These are phyloP conservation scores for Hypoxylon fuscum DNA, from an alignment of 495 filamentous ascomycete species.

Conservation along the genomic window DNA sequence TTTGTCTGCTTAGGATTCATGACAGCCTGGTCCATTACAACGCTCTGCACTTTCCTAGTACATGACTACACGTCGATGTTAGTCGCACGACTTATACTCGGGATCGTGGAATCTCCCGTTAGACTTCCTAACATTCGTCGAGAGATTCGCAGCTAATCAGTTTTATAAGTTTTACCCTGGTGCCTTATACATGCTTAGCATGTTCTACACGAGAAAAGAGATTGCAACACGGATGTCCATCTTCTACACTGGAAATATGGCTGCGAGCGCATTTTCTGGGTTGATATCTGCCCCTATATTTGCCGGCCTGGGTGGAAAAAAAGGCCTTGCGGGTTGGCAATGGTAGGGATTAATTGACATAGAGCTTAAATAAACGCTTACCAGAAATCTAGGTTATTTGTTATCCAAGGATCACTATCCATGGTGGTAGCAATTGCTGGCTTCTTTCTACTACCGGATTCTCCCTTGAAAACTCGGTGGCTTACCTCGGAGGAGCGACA, in stretches of 20 bases:
- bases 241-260: slow-evolving; percentile 54
- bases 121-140: neutral
- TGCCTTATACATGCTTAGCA: slow-evolving; percentile 54
- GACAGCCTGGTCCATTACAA: no score
- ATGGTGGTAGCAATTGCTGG: slow-evolving; percentile 52
- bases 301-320: slow-evolving; percentile 37
- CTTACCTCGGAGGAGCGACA: slow-evolving; percentile 48
- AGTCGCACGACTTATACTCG: slow-evolving; percentile 50
- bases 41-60: no score
- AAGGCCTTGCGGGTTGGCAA: slow-evolving; percentile 44
- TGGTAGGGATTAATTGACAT: slow-evolving; percentile 44
- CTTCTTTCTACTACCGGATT: slow-evolving; percentile 52
- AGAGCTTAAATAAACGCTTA: no score
- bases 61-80: no score
- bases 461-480: slow-evolving; percentile 46
- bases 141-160: neutral
- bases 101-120: slow-evolving; percentile 54
- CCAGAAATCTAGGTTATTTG: slow-evolving; percentile 26
- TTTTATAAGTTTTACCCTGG: slow-evolving; percentile 48
- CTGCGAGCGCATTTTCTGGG: slow-evolving; percentile 57
- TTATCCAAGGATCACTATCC: slow-evolving; percentile 55
- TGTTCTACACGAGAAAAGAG: slow-evolving; percentile 63
- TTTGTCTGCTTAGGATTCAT: no score
- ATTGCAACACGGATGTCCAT: slow-evolving; percentile 55
- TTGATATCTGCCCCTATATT: slow-evolving; percentile 58